A percentile compares a stretch with the other conserved stretches of the same genome.
phyloP scores from a whole-genome alignment of 2,329 filamentous ascomycete species.

The Clathrospora elynae region DNA sequence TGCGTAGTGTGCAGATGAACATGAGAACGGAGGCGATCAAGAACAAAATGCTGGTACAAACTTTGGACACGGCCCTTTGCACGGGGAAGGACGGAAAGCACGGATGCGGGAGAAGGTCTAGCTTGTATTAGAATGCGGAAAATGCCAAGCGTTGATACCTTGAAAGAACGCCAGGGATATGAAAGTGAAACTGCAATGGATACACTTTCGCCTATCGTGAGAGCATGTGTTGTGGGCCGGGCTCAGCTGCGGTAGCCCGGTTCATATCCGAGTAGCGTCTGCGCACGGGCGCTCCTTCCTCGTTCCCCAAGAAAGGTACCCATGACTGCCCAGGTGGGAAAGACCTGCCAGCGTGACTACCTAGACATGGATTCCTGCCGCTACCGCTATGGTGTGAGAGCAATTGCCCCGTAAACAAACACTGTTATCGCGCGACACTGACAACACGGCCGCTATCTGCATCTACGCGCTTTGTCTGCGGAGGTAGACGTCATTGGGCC shows the following conservation, averaged over 20 bases:
- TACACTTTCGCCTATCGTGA: conserved; percentile 10
- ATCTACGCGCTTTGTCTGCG: conserved; percentile 11
- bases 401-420: conserved; percentile 1
- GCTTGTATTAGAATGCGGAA: conserved; percentile 6
- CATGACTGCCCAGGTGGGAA: conserved; percentile 3
- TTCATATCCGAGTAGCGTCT: neutral
- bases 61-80: conserved; percentile 17
- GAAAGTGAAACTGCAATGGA: conserved; percentile 2
- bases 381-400: too few species aligned
- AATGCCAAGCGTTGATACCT: too few species aligned
- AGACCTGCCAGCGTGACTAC: conserved; percentile 5
- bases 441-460: conserved; percentile 3
- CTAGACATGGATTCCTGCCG: neutral
- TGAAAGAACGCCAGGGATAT: too few species aligned
- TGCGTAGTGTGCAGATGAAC: conserved; percentile 20
- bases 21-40: conserved; percentile 9
- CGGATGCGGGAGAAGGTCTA: conserved; percentile 17
- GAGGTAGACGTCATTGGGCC: conserved; percentile 35
- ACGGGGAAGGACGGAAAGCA: conserved; percentile 9
- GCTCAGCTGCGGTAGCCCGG: conserved; percentile 7
- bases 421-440: neutral
- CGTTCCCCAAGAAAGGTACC: conserved; percentile 10
- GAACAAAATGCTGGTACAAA: conserved; percentile 14
- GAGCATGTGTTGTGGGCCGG: conserved; percentile 17
- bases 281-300: conserved; percentile 19